Evolutionary conservation across 306 rosid genomes (phyloP), one percentile per base, ranked within the genome.

Genomic region (Cicer chorassanicum): DNA sequence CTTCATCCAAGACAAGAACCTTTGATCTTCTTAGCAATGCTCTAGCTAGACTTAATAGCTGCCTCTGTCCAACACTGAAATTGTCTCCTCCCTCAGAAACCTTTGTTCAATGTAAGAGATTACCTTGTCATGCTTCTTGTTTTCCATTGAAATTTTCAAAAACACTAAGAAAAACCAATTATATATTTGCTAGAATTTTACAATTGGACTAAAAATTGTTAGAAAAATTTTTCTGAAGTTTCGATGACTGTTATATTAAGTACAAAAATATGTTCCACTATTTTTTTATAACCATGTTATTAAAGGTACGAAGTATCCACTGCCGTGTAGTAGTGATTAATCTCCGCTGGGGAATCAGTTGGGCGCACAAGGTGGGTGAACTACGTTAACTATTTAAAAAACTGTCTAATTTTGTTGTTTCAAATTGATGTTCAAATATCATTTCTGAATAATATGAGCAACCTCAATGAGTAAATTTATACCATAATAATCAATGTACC

Each of bases 51-150:
- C 98, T 91, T 68, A 93, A 66, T 41, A 93, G 85, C 65, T 93
- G 98, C 82, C 96, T 83, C 81, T 91, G 97, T 73, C 98, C 98
- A 78, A 91, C 97, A 60, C 97, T 93, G 84, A 88, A 93, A 75
- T 93, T 93, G 65, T 93, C 97, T 18, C 98, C 98, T 51, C 93
- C 91, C 81, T 93, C 98, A 0, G 82, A 87, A 42, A 91, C 96
- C 98, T 93, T 86, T 16, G 74, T 65, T 77, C 65, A 65, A 62
- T 44, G 50, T 11, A 78, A 70, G 68, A 77, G n/a, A 62, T 64
- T 59, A 18, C 51, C 46, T 67, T 61, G 51, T 56, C 60, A 63
- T n/a, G 14, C 34, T 40, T 70, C 18, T 24, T 40, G 21, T 39
- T 71, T 39, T 15, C n/a, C 65, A 70, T 43, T 12, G 46, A 73